These are phyloP conservation scores for Trichodelitschia bisporula DNA, from an alignment of 495 filamentous ascomycete species.

Conservation along the genomic window DNA sequence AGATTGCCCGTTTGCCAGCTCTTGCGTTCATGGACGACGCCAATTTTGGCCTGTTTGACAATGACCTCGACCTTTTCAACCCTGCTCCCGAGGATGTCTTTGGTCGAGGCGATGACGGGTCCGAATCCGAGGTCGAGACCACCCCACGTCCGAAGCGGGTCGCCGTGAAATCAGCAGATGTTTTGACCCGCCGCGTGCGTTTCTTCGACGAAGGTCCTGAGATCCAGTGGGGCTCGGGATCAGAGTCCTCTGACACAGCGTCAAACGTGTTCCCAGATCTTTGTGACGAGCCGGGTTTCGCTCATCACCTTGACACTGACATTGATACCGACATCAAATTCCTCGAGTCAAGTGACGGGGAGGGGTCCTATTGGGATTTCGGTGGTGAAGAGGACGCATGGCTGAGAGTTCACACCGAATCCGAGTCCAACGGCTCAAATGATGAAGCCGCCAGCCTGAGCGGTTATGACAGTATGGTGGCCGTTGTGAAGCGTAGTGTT, in stretches of 20 bases:
- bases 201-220: not conserved
- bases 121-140: not conserved
- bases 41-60: too few relatives aligned
- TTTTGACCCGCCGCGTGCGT: too few relatives aligned
- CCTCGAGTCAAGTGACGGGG: not conserved
- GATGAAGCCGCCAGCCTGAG: not conserved
- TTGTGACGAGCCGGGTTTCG: not conserved
- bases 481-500: not conserved
- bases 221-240: not conserved
- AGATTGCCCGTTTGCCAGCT: not conserved
- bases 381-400: not conserved
- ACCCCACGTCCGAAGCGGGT: not conserved
- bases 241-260: not conserved
- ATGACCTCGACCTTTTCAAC: not conserved
- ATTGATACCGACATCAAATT: too few relatives aligned
- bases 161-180: too few relatives aligned
- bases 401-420: not conserved
- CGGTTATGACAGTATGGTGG: not conserved
- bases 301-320: too few relatives aligned
- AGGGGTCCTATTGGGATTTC: not conserved
- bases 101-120: not conserved
- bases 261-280: not conserved
- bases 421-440: not conserved
- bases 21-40: not conserved
- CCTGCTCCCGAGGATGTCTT: too few relatives aligned